Conservation (phyloP, 73 alveolate genomes). For the Breviolum minutum region DNA sequence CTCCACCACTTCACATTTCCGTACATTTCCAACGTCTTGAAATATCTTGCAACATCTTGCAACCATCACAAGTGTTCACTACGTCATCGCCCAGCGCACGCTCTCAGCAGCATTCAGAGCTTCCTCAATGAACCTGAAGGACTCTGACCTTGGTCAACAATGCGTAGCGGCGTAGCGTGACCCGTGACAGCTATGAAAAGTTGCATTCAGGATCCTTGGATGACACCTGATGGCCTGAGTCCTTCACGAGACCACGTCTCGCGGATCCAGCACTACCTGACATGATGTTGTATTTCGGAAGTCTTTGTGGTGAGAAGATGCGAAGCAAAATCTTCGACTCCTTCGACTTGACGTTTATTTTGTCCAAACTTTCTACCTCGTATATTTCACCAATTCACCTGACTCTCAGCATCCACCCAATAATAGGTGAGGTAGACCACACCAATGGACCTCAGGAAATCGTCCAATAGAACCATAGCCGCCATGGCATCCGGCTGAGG, state of each 20-base stretch:
- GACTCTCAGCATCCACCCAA: conserved; percentile 98
- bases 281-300: background rate
- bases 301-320: background rate
- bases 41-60: too few relatives aligned
- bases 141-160: conserved; percentile 54
- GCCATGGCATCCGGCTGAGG: conserved; percentile 11
- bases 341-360: too few relatives aligned
- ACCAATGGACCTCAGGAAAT: conserved; percentile 96
- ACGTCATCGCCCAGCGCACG: conserved; percentile 20
- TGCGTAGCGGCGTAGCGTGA: too few relatives aligned
- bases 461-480: background rate
- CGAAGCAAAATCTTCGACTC: too few relatives aligned
- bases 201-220: background rate
- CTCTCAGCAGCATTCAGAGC: conserved; percentile 86
- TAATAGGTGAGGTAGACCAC: conserved; percentile 97
- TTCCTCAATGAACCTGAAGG: conserved; percentile 87
- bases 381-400: conserved; percentile 51
- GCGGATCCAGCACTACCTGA: conserved; percentile 78
- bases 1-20: too few relatives aligned
- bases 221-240: background rate
- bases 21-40: too few relatives aligned
- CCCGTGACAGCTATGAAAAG: background rate
- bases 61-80: too few relatives aligned
- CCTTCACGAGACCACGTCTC: conserved; percentile 56
- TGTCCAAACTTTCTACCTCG: too few relatives aligned